Evolutionary conservation across 371 early-diverging fungal species (phyloP), one percentile per base, ranked within the genome.

Genomic region (Mucor circinelloides): DNA sequence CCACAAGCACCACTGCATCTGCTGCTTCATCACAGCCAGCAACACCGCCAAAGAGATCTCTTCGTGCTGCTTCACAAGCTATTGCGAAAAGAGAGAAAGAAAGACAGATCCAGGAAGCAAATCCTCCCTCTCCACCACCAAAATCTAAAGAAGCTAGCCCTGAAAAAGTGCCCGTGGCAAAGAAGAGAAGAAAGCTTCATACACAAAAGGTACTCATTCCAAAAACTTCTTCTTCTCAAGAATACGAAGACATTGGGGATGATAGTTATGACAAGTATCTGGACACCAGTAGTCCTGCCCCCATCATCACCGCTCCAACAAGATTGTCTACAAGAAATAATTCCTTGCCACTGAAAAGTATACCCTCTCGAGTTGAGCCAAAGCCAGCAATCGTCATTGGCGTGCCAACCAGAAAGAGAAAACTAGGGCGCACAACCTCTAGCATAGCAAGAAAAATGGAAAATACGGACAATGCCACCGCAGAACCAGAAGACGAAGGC

Each of bases 101-200:
- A 48, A 42, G 56, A 58, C 5, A 38, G 27, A 25, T 25, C n/a
- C 27, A 13, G 1, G n/a, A 10, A 59, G 10, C 12, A 1, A 25
- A 23, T 17, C 48, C 48, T 36, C 19, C 44, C 15, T 44, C 46
- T 17, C 32, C 65, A 21, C 42, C 57, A 40, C 13, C 38, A 36
- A 27, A 44, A 4, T 3, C 50, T 17, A 12, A 8, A 21, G n/a
- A 34, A 31, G 10, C 31, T 0, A 9, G 17, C 7, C 58, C 31
- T 31, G 56, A 56, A 56, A 60, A 67, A 28, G 31, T 28, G 17
- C 44, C 54, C 0, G 27, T 34, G 12, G 2, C 12, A 12, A 66
- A 44, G 17, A 67, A 42, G 25, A 67, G 42, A 13, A 54, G 67
- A 60, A 67, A 67, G 23, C 23, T 67, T 9, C 52, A 55, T n/a